phyloP scores from a whole-genome alignment of 768 basidiomycete species.

The Tricholoma matsutake region DNA sequence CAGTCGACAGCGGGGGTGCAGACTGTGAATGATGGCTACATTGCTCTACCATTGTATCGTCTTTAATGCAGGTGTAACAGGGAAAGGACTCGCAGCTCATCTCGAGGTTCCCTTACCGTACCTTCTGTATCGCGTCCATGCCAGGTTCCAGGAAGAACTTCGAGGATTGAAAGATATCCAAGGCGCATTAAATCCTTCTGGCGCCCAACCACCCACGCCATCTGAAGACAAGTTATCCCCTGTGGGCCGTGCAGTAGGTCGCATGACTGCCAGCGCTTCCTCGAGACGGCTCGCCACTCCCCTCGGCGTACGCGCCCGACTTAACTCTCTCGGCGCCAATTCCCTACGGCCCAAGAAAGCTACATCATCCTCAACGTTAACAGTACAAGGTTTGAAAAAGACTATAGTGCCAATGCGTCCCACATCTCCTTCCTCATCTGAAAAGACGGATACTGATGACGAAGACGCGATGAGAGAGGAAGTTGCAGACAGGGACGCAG shows the following conservation, averaged over 20 bases:
- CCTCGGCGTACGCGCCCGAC: constrained; percentile 63
- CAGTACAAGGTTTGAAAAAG: constrained; percentile 52
- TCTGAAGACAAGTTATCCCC: constrained; percentile 30
- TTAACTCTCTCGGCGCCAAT: constrained; percentile 63
- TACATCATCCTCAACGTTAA: constrained; percentile 69
- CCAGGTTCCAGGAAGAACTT: constrained; percentile 82
- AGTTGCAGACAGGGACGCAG: constrained; percentile 61
- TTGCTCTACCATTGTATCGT: constrained; percentile 4
- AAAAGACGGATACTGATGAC: constrained; percentile 52
- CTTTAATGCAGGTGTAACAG: constrained; percentile 34
- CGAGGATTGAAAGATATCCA: constrained; percentile 72
- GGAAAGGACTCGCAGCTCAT: constrained; percentile 81
- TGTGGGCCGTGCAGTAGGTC: constrained; percentile 26
- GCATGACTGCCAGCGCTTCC: constrained; percentile 31
- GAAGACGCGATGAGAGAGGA: constrained; percentile 66
- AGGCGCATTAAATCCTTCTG: constrained; percentile 53
- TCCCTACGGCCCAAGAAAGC: constrained; percentile 52
- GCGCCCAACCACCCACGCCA: constrained; percentile 31
- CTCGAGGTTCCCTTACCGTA: constrained; percentile 82
- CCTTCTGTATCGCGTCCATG: constrained; percentile 79
- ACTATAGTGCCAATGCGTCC: constrained; percentile 37
- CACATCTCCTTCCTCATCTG: constrained; percentile 52
- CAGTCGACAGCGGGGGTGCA: constrained; percentile 67
- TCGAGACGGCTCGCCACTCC: constrained; percentile 52
- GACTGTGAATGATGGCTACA: constrained; percentile 58